phyloP scores from a whole-genome alignment of 495 filamentous ascomycete genomes.

The Podospora australis region DNA sequence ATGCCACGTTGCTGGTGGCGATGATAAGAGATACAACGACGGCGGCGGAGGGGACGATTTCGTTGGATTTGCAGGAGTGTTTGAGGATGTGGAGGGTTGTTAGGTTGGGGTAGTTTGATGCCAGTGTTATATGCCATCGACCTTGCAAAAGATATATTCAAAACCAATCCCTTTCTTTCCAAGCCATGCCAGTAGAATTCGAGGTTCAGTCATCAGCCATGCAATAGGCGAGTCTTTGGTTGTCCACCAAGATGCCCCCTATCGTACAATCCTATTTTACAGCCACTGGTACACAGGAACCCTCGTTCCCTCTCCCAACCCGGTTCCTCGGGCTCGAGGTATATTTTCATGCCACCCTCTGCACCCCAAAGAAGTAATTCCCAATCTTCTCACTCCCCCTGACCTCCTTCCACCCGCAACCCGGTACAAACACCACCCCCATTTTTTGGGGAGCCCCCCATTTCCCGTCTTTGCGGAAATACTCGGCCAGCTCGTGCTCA shows the following conservation, averaged over 20 bases:
- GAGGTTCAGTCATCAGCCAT: too few species aligned
- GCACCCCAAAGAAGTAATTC: conserved; percentile 93
- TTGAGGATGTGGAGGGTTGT: conserved; percentile 53
- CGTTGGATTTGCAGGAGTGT: conserved; percentile 57
- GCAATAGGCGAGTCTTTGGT: too few species aligned
- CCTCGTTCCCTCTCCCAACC: too few species aligned
- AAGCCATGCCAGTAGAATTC: too few species aligned
- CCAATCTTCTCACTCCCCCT: conserved; percentile 75
- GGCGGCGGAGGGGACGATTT: conserved; percentile 45
- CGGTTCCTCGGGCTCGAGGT: too few species aligned
- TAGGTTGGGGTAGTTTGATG: conserved; percentile 39
- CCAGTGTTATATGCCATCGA: background rate
- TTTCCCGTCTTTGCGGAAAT: conserved; percentile 39
- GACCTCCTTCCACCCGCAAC: conserved; percentile 85
- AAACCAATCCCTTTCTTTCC: too few species aligned
- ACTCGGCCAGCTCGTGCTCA: conserved; percentile 66
- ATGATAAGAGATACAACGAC: conserved; percentile 42
- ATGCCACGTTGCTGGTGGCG: conserved; percentile 47
- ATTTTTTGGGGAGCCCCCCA: conserved; percentile 50
- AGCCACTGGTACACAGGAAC: too few species aligned
- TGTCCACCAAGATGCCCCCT: too few species aligned
- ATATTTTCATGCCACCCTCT: too few species aligned
- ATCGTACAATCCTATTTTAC: too few species aligned
- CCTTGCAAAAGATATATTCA: too few species aligned
- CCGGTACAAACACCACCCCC: conserved; percentile 88